phyloP scores from a whole-genome alignment of 495 filamentous ascomycete species.

The Xylaria sp. region DNA sequence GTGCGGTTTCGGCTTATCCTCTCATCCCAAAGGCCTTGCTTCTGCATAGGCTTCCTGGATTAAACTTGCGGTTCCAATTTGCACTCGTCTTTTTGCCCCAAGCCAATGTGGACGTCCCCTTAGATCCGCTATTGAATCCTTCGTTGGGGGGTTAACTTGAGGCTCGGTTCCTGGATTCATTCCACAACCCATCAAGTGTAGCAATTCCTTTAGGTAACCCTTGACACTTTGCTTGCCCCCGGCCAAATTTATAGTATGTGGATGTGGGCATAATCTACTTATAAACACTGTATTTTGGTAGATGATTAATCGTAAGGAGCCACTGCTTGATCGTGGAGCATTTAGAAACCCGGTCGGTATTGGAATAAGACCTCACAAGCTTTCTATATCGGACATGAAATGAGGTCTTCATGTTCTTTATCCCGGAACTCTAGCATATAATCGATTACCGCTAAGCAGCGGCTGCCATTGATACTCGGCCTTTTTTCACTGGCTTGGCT shows the following conservation, averaged over 20 bases:
- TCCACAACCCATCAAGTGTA: not conserved
- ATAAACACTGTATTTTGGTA: not conserved
- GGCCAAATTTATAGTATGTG: not conserved
- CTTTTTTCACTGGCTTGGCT: slow-evolving; percentile 47
- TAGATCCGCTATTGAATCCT: not conserved
- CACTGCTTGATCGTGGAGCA: too few relatives aligned
- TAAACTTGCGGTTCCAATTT: not conserved
- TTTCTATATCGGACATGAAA: not conserved
- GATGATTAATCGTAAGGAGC: not conserved
- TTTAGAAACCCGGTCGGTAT: not conserved
- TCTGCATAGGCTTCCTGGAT: not conserved
- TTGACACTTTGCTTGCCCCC: not conserved
- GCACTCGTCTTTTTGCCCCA: not conserved
- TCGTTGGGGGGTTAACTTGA: not conserved
- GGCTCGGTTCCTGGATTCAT: not conserved
- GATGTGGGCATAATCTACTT: not conserved
- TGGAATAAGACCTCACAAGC: not conserved
- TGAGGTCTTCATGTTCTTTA: not conserved
- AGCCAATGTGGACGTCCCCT: not conserved
- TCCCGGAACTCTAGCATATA: not conserved
- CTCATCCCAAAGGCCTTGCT: not conserved
- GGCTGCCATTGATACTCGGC: slow-evolving; percentile 41
- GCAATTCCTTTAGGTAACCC: not conserved
- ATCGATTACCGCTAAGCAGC: slow-evolving; percentile 26
- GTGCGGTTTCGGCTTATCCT: not conserved